Evolutionary conservation across 306 rosid species (phyloP), one percentile per base, ranked within the genome.

Genomic region (Chamaecrista fasciculata): DNA sequence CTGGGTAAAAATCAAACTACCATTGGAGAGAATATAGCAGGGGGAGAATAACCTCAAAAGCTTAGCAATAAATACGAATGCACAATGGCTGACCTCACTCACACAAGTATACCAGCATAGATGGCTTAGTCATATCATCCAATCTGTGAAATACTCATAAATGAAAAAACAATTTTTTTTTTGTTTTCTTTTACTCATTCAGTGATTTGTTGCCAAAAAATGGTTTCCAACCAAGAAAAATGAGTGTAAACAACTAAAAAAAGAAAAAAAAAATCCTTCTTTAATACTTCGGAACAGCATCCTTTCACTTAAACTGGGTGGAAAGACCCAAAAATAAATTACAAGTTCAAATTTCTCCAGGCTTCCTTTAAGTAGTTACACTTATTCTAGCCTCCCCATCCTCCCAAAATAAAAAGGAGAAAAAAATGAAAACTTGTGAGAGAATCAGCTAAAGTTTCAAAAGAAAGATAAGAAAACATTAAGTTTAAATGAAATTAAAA

Each of bases 1-100:
- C 18, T 43, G 66, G 63, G 71, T 70, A 6, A 76, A 71, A 66
- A 58, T 55, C 47, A 63, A 57, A 67, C 40, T 69, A 52, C 49
- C 42, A 59, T 44, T 10, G 16, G 14, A 31, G 55, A 79, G 47
- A 62, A 69, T 53, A 55, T 50, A 51, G 66, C 4, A 2, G 48
- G 63, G 52, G 20, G 44, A 62, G 36, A 39, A 25, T 33, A 61
- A 70, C 6, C 24, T 6, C 12, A 47, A 36, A 66, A 44, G n/a
- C 42, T 37, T 47, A 18, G 20, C 10, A 20, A 2, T 37, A 9
- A 33, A 37, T 1, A 37, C 1, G 43, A 37, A 55, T 19, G 15
- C 72, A 55, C 47, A 76, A 64, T 55, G 16, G 50, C 20, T 44
- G 19, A 44, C 50, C 20, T n/a, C 50, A 44, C 29, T n/a, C 57